These are phyloP conservation scores for Colletotrichum sp. DNA, from an alignment of 2,329 filamentous ascomycete genomes.

Conservation along the genomic window DNA sequence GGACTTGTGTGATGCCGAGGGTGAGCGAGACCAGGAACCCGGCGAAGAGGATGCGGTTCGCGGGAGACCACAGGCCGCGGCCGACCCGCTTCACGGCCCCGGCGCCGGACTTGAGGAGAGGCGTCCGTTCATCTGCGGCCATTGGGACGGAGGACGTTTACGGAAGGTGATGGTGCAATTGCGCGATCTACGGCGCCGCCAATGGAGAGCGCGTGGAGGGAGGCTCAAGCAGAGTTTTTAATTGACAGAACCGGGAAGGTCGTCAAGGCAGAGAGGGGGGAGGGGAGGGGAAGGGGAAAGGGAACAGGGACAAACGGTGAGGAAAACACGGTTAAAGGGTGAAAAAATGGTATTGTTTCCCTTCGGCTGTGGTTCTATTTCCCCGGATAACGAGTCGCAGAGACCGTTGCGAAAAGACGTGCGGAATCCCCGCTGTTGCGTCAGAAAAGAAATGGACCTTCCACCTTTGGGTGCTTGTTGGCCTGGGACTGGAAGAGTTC, in stretches of 20 bases:
- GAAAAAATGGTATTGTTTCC: background rate
- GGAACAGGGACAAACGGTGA: background rate
- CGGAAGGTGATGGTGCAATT: background rate
- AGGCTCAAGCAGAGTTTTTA: constrained; percentile 1
- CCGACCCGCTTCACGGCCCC: constrained; percentile 21
- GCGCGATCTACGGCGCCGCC: background rate
- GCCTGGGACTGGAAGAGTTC: background rate
- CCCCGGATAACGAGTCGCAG: background rate
- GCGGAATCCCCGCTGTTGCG: constrained; percentile 16
- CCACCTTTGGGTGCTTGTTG: background rate
- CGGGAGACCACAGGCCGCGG: constrained; percentile 15
- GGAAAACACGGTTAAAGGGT: background rate
- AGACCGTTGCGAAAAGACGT: constrained; percentile 3
- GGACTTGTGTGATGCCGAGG: constrained; percentile 54
- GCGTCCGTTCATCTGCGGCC: constrained; percentile 19
- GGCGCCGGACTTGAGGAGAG: constrained; percentile 16
- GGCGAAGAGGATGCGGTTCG: constrained; percentile 57
- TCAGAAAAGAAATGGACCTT: constrained; percentile 11
- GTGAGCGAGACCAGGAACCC: constrained; percentile 63
- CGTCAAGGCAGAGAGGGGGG: background rate
- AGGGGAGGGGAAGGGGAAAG: background rate
- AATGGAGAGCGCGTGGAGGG: background rate
- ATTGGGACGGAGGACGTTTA: background rate
- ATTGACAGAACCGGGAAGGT: background rate
- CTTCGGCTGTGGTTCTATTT: background rate